Conservation (phyloP, 2,329 filamentous ascomycete genomes). For the Sclerotinia sclerotiorum region DNA sequence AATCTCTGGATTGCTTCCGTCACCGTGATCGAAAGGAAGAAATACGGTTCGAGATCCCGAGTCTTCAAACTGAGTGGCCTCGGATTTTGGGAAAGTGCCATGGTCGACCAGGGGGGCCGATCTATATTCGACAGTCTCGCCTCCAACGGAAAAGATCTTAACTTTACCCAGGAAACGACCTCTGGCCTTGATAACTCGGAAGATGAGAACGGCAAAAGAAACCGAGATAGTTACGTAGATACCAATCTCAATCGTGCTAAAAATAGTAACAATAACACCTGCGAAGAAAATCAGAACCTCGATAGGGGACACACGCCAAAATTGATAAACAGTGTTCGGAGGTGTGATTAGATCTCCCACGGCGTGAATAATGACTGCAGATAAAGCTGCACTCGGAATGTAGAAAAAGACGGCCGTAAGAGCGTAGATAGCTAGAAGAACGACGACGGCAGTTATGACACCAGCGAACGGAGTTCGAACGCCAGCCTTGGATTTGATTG, state of each 20-base stretch:
- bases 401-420: conserved; percentile 89
- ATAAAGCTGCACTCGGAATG: conserved; percentile 77
- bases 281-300: conserved; percentile 92
- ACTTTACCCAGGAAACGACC: conserved; percentile 83
- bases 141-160: conserved; percentile 79
- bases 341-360: conserved; percentile 90
- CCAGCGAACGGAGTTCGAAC: conserved; percentile 89
- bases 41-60: conserved; percentile 72
- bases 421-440: conserved; percentile 86
- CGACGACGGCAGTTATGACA: conserved; percentile 80
- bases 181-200: conserved; percentile 77
- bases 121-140: conserved; percentile 48
- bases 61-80: conserved; percentile 39
- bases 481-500: conserved; percentile 96
- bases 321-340: conserved; percentile 88
- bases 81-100: conserved; percentile 42
- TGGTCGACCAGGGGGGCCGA: conserved; percentile 65
- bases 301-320: conserved; percentile 88
- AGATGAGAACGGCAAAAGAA: conserved; percentile 76
- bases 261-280: conserved; percentile 87
- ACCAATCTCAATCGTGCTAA: conserved; percentile 84
- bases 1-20: conserved; percentile 85
- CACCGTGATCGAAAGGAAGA: conserved; percentile 80
- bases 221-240: conserved; percentile 83
- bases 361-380: conserved; percentile 93